Percentiles rank a stretch among this genome's conserved stretches.
Conservation (phyloP, 164 flowering plant genomes). For the Hamamelis virginiana region DNA sequence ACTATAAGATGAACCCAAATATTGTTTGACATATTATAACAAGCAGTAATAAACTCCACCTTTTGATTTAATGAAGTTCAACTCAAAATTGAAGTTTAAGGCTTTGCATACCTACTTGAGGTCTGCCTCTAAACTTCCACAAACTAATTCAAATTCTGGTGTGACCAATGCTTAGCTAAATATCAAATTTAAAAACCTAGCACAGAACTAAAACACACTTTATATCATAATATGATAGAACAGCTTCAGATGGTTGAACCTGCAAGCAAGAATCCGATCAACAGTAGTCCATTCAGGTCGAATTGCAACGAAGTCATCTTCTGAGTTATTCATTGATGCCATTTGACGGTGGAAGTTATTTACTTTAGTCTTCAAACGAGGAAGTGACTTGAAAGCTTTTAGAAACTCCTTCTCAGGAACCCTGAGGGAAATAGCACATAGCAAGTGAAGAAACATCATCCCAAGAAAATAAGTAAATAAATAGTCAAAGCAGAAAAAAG, state of each 20-base stretch:
- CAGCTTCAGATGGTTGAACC: conserved; percentile 39
- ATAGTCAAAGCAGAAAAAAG: not conserved
- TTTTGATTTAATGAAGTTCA: not conserved
- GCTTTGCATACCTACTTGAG: no score
- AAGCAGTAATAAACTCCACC: not conserved
- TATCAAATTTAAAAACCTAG: no score
- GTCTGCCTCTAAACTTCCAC: no score
- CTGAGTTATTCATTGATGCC: conserved; percentile 54
- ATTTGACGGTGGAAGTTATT: conserved; percentile 82
- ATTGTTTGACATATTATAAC: not conserved
- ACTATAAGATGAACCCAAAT: not conserved
- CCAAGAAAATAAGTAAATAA: not conserved
- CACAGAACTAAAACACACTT: not conserved
- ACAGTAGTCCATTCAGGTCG: conserved; percentile 98
- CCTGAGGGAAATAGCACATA: conserved; percentile 41
- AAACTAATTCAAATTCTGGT: not conserved
- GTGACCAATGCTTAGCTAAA: not conserved
- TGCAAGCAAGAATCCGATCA: conserved; percentile 89
- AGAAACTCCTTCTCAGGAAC: conserved; percentile 88
- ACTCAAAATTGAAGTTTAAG: not conserved
- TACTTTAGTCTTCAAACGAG: conserved; percentile 79
- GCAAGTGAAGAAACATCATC: not conserved
- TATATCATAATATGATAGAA: not conserved
- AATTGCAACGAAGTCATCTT: conserved; percentile 85
- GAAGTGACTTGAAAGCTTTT: conserved; percentile 83